Evolutionary conservation across 2,329 filamentous ascomycete genomes (phyloP), one percentile per base, ranked within the genome.

Genomic region (Colletotrichum zoysiae): DNA sequence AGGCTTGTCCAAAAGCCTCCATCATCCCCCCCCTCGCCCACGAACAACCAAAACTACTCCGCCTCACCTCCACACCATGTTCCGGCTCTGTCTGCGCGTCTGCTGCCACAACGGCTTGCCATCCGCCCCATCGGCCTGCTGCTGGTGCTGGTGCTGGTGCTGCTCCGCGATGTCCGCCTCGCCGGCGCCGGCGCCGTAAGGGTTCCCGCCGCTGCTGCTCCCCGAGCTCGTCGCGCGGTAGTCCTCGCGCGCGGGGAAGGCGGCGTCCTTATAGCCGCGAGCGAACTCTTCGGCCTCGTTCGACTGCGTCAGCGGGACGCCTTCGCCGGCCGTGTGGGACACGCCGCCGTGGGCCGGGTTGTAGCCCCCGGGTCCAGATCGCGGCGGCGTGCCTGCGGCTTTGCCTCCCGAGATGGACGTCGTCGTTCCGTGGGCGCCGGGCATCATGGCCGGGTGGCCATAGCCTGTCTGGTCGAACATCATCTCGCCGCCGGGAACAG

Each of bases 41-140:
- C 44, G 20, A n/a, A 8, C 44, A 44, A 18, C 2, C 3, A 30
- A 18, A 23, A 18, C 30, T 18, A 14, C n/a, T 2, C 26, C 57
- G 20, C 26, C 67, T 81, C 76, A 85, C 79, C 84, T 80, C 84
- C 84, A 86, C 80, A 83, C 84, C 74, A 85, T 70, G 77, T 84
- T 88, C 63, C 86, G 81, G 73, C 81, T 82, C 73, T 84, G 84
- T 66, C 82, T 81, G 68, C 86, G 80, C 63, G 87, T 87, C 78
- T 88, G 86, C 78, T 88, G 86, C 86, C 86, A 88, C 48, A 88
- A 78, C 6, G 86, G 85, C 53, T 84, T 78, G 33, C 82, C 78
- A 2, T 79, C 80, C 30, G 63, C 40, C 3, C 58, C 67, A 42
- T 67, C 62, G 1, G 62, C 71, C 68, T 71, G n/a, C 1, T 64